Percentiles rank a stretch among this genome's conserved stretches.
These are phyloP conservation scores for Sporobolomyces roseus DNA, from an alignment of 768 basidiomycete species.

Conservation along the genomic window DNA sequence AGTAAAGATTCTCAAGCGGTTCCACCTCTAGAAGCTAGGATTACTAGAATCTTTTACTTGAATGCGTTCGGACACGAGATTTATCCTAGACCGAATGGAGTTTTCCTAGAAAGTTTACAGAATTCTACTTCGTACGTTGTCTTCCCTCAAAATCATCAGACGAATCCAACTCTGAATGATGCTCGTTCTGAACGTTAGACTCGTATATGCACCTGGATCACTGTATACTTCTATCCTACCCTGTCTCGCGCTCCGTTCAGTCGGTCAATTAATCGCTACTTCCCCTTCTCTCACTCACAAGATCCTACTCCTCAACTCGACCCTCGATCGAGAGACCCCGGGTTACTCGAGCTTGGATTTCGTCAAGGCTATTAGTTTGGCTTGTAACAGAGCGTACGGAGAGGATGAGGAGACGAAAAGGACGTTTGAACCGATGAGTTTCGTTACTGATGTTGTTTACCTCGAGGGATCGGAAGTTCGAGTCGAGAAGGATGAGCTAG, in stretches of 20 bases:
- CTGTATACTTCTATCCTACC: conserved; percentile 43
- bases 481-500: conserved; percentile 12
- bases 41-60: conserved; percentile 40
- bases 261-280: conserved; percentile 34
- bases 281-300: conserved; percentile 27
- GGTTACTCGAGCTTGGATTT: conserved; percentile 36
- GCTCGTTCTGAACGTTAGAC: not conserved
- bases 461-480: conserved; percentile 8
- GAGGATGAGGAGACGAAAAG: not conserved
- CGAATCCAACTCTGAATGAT: not conserved
- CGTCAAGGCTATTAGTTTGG: conserved; percentile 23
- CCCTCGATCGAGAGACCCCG: conserved; percentile 40
- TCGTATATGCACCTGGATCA: conserved; percentile 38
- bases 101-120: conserved; percentile 28
- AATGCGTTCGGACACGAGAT: conserved; percentile 40
- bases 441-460: conserved; percentile 27
- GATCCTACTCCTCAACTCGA: conserved; percentile 40
- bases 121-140: conserved; percentile 16
- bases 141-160: no score
- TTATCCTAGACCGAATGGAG: conserved; percentile 36
- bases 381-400: not conserved
- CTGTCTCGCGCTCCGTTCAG: conserved; percentile 39
- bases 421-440: conserved; percentile 1
- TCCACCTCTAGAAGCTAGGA: conserved; percentile 23
- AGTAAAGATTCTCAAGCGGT: conserved; percentile 19